Evolutionary conservation across 441 rosid species (phyloP).

Genomic region (Gossypium gossypioides): DNA sequence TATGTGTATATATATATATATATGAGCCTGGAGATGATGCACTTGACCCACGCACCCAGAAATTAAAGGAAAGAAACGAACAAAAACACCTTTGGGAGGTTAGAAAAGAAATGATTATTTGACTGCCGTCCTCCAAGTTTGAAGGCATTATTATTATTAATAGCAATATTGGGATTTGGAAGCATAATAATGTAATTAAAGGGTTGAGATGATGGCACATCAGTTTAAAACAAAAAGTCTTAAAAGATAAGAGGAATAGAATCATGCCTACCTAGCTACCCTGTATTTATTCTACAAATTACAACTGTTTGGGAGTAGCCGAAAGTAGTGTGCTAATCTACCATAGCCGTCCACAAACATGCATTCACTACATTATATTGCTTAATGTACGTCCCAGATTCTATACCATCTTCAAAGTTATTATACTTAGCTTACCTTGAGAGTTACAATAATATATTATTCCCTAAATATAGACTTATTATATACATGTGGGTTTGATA

Average conservation of each 20-base stretch:
- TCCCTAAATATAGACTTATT: no score
- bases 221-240: not conserved
- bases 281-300: not conserved
- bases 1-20: not conserved
- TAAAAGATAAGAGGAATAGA: not conserved
- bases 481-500: no score
- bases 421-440: no score
- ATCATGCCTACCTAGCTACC: not conserved
- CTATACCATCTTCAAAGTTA: no score
- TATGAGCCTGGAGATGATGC: not conserved
- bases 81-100: not conserved
- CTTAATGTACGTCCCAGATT: no score
- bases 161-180: not conserved
- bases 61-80: not conserved
- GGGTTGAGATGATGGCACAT: not conserved
- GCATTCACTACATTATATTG: no score
- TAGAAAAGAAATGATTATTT: constrained; percentile 12
- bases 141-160: constrained; percentile 8
- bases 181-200: not conserved
- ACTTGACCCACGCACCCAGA: not conserved
- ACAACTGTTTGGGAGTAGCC: not conserved
- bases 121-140: constrained; percentile 1
- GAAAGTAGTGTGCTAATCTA: not conserved
- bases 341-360: no score
- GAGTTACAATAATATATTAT: no score